Evolutionary conservation across 192 early-diverging fungal genomes (phyloP), one percentile per base, ranked within the genome.

Genomic region (Coemansia sp.): DNA sequence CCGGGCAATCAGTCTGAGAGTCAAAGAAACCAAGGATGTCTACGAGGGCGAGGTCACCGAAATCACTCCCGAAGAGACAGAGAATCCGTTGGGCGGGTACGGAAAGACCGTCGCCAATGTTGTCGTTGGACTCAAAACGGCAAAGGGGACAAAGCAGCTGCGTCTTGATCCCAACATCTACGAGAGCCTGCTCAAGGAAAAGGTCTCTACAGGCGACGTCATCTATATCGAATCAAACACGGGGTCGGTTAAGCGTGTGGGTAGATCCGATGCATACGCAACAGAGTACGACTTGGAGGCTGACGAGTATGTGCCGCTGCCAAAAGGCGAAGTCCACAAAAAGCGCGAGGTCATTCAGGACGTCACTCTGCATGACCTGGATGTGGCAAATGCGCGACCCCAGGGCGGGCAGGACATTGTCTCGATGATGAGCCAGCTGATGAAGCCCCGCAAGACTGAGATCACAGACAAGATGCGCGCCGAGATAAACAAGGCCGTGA

Each of bases 31-130:
- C 25, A 99, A 98, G 80, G 95, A 99, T 79, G 97, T 99, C 0
- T 99, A 99, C 69, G 97, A 99, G 78, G 97, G 97, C 59, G 97
- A 99, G 77, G 94, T 99, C 23, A 97, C 94, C 0, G 95, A 99
- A 68, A 82, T 99, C 36, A 93, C 92, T 19, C 95, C 96, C 36
- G 97, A 95, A 60, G 97, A 99, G 81, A 92, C 92, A 22, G 97
- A 99, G 82, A 96, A 99, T 79, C 95, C 94, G 35, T 84, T 99
- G 19, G 95, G 97, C 63, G 97, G 97, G 15, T 99, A 99, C 76
- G 91, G 93, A 36, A 99, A 98, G 83, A 93, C 94, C 6, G 88
- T 99, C 19, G 89, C 95, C 7, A 95, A 96, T 67, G 97, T 99
- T 4, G 85, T 97, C 58, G 89, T 99, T 66, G 95, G 97, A 2